Evolutionary conservation across 495 filamentous ascomycete genomes (phyloP), one percentile per base, ranked within the genome.

Genomic region (Xylaria sp.): DNA sequence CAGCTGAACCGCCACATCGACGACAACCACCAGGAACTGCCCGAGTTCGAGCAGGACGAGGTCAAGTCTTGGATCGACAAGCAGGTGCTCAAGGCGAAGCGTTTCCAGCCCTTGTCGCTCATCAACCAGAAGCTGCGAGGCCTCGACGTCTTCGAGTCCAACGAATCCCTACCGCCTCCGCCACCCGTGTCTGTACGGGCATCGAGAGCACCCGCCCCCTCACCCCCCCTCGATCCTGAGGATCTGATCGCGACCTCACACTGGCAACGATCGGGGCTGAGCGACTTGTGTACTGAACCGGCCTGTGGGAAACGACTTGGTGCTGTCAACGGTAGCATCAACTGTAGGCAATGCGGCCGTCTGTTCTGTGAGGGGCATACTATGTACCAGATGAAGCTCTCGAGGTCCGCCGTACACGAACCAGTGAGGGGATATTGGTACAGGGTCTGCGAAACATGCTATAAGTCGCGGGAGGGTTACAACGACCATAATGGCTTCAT

Each of bases 371-470:
- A 98, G 78, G 93, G 97, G 73, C 97, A 99, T 82, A 98, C 95
- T 40, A 97, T 98, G 96, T 99, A 98, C 75, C 95, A 98, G 82
- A 98, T 98, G 93, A 98, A 96, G 85, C 88, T 99, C 24, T 97
- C 93, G 12, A 86, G 95, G 58, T 90, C 93, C 6, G 96, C 97
- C 5, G 88, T 90, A 72, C 93, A 97, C 83, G 97, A 99, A 73
- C 97, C 97, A 0, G 91, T 97, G 0, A 83, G 97, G 71, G 96
- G 96, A 1, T 86, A 95, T 68, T 99, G 96, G 96, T 97, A 93
- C 76, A 82, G 96, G 41, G 95, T 97, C 5, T 99, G 96, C 78
- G 97, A 98, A 81, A 98, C 96, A 33, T 99, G 96, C 80, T 99
- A 95, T 81, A 98, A 97, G 82, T 96, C 93, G 24, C 86, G 97